phyloP scores from a whole-genome alignment of 2,329 filamentous ascomycete genomes.

The Teratosphaeria viscida region DNA sequence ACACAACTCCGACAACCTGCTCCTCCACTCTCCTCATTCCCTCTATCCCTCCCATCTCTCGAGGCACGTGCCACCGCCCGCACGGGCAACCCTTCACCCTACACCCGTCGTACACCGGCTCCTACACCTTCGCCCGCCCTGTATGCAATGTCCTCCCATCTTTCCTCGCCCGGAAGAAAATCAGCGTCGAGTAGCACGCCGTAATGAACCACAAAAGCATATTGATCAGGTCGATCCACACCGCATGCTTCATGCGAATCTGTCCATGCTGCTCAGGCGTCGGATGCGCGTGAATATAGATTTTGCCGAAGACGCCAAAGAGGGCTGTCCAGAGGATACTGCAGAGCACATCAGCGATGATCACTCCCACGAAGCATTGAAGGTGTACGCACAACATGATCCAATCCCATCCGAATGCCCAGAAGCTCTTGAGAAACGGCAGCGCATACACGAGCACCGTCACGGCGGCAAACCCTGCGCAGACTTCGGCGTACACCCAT shows the following conservation, averaged over 20 bases:
- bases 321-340: constrained; percentile 66
- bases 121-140: constrained; percentile 24
- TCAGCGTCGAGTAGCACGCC: constrained; percentile 43
- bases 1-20: constrained; percentile 2
- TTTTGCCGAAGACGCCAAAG: constrained; percentile 72
- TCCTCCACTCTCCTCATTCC: background rate
- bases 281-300: constrained; percentile 63
- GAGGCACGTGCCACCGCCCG: background rate
- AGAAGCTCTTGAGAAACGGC: constrained; percentile 45
- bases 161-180: constrained; percentile 51
- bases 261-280: constrained; percentile 39
- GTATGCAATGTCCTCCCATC: constrained; percentile 26
- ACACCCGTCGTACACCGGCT: background rate
- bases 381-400: constrained; percentile 46
- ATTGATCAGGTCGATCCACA: constrained; percentile 71
- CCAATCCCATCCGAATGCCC: constrained; percentile 57
- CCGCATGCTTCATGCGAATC: constrained; percentile 71
- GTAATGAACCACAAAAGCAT: constrained; percentile 66
- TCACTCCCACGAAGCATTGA: background rate
- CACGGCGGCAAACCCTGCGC: constrained; percentile 54
- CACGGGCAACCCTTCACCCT: background rate
- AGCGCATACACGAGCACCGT: constrained; percentile 53
- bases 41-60: background rate
- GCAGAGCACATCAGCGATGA: background rate
- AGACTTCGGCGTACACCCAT: constrained; percentile 72